Evolutionary conservation across 331 rosid species (phyloP).

Genomic region (Pyrus hybrid): DNA sequence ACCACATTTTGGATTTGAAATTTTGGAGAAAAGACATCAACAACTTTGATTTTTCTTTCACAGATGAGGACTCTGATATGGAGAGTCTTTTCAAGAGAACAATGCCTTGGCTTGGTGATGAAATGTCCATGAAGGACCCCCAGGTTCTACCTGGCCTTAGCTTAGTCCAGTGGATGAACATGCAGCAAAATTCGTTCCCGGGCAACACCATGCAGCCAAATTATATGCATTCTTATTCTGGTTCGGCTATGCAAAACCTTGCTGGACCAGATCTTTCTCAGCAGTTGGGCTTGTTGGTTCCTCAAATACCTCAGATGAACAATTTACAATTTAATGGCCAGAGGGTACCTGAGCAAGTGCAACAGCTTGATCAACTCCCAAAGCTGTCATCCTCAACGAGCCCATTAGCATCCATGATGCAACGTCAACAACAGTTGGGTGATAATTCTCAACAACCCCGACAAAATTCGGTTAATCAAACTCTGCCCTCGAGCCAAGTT

Average conservation of each 20-base stretch:
- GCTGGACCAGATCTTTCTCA: conserved; percentile 57
- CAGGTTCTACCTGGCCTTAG: conserved; percentile 73
- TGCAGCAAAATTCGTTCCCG: conserved; percentile 70
- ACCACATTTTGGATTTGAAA: neutral
- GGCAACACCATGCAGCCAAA: conserved; percentile 64
- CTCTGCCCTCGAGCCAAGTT: conserved; percentile 48
- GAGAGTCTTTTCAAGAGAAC: conserved; percentile 65
- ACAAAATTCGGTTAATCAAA: conserved; percentile 52
- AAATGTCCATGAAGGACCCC: conserved; percentile 68
- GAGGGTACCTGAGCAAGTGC: conserved; percentile 62
- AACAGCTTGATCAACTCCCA: conserved; percentile 69
- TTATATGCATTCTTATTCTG: conserved; percentile 51
- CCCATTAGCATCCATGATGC: conserved; percentile 42
- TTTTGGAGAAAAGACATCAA: neutral
- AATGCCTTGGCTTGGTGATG: conserved; percentile 89
- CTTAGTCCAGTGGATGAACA: conserved; percentile 97
- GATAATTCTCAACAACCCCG: conserved; percentile 49
- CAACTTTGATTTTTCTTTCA: neutral
- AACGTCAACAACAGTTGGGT: conserved; percentile 50
- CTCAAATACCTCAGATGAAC: conserved; percentile 61
- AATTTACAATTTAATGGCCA: conserved; percentile 51
- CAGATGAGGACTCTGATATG: conserved; percentile 78
- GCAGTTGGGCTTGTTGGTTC: conserved; percentile 54
- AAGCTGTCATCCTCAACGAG: conserved; percentile 43
- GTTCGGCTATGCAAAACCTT: conserved; percentile 62